Evolutionary conservation across 345 rosid genomes (phyloP).

Genomic region (Brassica cretica): DNA sequence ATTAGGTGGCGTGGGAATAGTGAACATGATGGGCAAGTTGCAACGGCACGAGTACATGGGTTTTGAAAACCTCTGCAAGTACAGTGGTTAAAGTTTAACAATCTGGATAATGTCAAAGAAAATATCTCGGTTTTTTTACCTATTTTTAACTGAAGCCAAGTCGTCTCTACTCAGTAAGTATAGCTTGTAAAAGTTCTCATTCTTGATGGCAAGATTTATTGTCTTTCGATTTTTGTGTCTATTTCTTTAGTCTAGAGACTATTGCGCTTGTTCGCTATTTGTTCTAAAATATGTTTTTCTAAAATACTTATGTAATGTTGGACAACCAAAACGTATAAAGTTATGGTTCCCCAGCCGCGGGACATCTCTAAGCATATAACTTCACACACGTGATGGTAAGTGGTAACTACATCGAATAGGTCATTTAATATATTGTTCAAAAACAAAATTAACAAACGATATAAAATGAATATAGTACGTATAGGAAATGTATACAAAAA

Average conservation of each 20-base stretch:
- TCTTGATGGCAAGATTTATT: not conserved
- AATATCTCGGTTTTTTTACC: not conserved
- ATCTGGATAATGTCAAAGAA: not conserved
- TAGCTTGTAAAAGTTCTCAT: not conserved
- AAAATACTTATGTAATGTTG: not conserved
- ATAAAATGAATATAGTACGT: slow-evolving; percentile 36
- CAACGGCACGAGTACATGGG: slow-evolving; percentile 63
- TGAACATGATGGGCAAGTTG: slow-evolving; percentile 52
- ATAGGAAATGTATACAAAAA: slow-evolving; percentile 18
- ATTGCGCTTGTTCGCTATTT: not conserved
- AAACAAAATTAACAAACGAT: slow-evolving; percentile 25
- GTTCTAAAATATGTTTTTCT: not conserved
- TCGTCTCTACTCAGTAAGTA: not conserved
- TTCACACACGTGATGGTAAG: not conserved
- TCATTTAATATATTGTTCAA: slow-evolving; percentile 14
- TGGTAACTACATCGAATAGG: slow-evolving; percentile 24
- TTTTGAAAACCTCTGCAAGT: slow-evolving; percentile 63
- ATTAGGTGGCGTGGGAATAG: slow-evolving; percentile 61
- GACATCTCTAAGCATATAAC: not conserved
- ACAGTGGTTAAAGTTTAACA: slow-evolving; percentile 33
- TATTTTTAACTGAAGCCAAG: not conserved
- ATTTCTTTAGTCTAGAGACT: not conserved
- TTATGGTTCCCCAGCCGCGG: not conserved
- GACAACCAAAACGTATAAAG: not conserved
- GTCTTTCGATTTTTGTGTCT: not conserved